Conservation (phyloP, 768 basidiomycete genomes). For the Boletus vermiculosoides region DNA sequence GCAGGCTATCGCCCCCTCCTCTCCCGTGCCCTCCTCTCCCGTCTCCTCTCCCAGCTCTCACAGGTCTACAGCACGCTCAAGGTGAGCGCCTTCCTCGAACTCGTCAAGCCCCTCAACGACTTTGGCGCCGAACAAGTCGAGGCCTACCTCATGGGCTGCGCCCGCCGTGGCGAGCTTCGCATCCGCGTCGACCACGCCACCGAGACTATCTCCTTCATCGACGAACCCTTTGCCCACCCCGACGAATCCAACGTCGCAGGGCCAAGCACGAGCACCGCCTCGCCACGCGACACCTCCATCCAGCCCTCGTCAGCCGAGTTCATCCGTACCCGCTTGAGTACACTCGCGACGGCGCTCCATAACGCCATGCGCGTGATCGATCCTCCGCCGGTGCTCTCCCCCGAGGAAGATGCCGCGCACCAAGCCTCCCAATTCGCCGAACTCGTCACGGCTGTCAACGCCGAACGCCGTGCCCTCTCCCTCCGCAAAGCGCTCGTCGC, state of each 20-base stretch:
- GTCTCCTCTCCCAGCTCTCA: constrained; percentile 85
- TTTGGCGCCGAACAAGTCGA: constrained; percentile 73
- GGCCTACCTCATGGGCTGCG: constrained; percentile 91
- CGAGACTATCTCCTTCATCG: constrained; percentile 81
- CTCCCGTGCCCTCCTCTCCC: constrained; percentile 86
- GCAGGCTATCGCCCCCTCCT: constrained; percentile 86
- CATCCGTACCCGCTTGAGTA: constrained; percentile 74
- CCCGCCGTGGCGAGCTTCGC: constrained; percentile 79
- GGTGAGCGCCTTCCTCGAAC: constrained; percentile 69
- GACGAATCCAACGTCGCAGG: constrained; percentile 35
- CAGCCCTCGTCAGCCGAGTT: constrained; percentile 74
- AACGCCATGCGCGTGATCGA: constrained; percentile 61
- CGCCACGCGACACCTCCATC: constrained; percentile 46
- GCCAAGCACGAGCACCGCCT: constrained; percentile 9
- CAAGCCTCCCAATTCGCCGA: constrained; percentile 56
- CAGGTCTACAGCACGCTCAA: constrained; percentile 90
- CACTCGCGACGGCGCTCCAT: constrained; percentile 72
- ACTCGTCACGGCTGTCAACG: constrained; percentile 63
- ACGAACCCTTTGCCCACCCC: constrained; percentile 60
- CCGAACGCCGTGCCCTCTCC: constrained; percentile 75
- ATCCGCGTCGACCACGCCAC: constrained; percentile 88
- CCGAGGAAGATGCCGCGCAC: constrained; percentile 40
- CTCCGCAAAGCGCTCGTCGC: constrained; percentile 79
- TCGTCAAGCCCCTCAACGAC: constrained; percentile 72
- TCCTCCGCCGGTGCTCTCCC: constrained; percentile 38